Base-by-base conservation (phyloP, 2,329 filamentous ascomycete genomes). In the Exophiala dermatitidis region DNA sequence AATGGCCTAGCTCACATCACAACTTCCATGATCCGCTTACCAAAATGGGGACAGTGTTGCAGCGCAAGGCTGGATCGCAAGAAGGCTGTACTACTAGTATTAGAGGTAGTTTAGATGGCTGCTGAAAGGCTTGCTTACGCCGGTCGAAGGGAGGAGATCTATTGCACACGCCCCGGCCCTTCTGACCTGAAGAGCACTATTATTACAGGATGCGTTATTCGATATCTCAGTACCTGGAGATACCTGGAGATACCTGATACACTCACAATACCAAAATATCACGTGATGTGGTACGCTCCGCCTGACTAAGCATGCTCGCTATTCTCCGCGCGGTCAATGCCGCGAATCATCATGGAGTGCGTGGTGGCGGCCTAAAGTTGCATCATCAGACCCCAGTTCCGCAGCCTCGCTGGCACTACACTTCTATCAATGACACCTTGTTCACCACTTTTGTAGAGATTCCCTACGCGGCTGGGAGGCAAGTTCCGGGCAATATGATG, bases 41-140 rank as follows among this genome's bases (percentile, higher is more conserved):
- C 5, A n/a, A 9, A 8, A 38, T 12, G 4, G 4, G 5, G 36
- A 38, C 5, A 5, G 36, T 8, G 19, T 12, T 12, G 29, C 9
- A 31, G 28, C 19, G 31, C 26, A 46, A 38, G 41, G 42, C 41
- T 30, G 32, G 42, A n/a, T 46, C 41, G 31, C 46, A 19, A 38
- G 31, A 30, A 29, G 28, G 32, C 49, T 51, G 49, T 51, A 51
- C 49, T 40, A 51, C 33, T 51, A 51, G 26, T 31, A 34, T 34
- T 10, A 34, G 10, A 36, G 49, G 49, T 37, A 51, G 44, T 51
- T 42, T 46, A 51, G 49, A 46, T n/a, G 30, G 5, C 19, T 33
- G 4, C 30, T 7, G 32, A 12, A n/a, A 9, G 42, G 4, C 29
- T 19, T 19, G 19, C 19, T 19, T 19, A 19, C 19, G 19, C 19